A percentile compares a stretch with the other conserved stretches of the same genome.
phyloP scores from a whole-genome alignment of 2,329 filamentous ascomycete genomes.

The Cryphonectria parasitica region DNA sequence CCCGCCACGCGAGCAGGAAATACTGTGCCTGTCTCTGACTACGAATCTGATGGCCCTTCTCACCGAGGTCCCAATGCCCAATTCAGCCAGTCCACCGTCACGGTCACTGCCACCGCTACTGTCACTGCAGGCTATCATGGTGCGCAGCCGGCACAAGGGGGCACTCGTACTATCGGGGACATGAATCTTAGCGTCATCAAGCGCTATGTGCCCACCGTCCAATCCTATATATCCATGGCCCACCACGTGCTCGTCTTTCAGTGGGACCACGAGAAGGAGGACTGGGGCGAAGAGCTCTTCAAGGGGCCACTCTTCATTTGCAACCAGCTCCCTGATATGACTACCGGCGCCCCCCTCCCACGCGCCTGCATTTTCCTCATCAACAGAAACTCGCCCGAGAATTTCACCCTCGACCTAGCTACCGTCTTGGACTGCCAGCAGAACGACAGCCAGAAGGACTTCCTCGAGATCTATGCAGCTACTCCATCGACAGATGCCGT shows the following conservation, averaged over 20 bases:
- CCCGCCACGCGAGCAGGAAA: constrained; percentile 39
- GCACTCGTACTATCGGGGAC: constrained; percentile 72
- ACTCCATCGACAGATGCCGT: neutral
- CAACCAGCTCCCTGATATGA: constrained; percentile 54
- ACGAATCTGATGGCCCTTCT: constrained; percentile 62
- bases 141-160: constrained; percentile 51
- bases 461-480: constrained; percentile 7
- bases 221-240: constrained; percentile 75
- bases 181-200: constrained; percentile 85
- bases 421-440: constrained; percentile 65
- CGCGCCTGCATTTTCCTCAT: constrained; percentile 70
- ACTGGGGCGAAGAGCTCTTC: constrained; percentile 84
- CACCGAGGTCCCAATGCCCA: constrained; percentile 39
- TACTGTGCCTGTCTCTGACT: constrained; percentile 57
- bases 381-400: constrained; percentile 72
- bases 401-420: constrained; percentile 69
- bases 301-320: constrained; percentile 92
- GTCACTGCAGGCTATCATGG: constrained; percentile 70
- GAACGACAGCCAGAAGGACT: constrained; percentile 22
- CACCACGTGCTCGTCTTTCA: constrained; percentile 86
- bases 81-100: constrained; percentile 44
- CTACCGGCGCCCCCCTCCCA: constrained; percentile 40
- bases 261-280: constrained; percentile 65
- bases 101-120: constrained; percentile 24
- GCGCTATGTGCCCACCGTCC: constrained; percentile 77